These are phyloP conservation scores for Coniochaeta pulveracea DNA, from an alignment of 2,329 filamentous ascomycete species.

Conservation along the genomic window DNA sequence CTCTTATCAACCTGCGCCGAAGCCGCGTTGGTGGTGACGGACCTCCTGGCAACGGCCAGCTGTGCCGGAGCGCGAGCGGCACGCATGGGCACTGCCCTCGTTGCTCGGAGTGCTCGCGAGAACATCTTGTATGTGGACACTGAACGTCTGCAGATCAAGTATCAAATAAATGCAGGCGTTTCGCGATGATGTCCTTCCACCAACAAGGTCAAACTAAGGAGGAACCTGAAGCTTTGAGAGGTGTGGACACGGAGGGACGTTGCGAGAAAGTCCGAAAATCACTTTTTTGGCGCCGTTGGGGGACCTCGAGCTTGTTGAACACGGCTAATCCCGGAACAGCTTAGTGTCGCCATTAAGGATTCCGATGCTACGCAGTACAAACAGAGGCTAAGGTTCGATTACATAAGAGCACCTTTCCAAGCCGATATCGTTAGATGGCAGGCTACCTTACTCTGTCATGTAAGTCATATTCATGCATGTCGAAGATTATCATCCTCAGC, in stretches of 20 bases:
- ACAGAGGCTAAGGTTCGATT: too few relatives aligned
- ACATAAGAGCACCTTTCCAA: too few relatives aligned
- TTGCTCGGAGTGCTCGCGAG: slow-evolving; percentile 54
- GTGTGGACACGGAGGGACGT: slow-evolving; percentile 2
- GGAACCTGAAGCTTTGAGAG: slow-evolving; percentile 1
- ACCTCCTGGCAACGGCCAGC: slow-evolving; percentile 46
- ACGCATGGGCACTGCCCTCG: slow-evolving; percentile 50
- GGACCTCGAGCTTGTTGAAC: slow-evolving; percentile 15
- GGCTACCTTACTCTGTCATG: too few relatives aligned
- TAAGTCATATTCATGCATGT: too few relatives aligned
- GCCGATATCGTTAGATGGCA: too few relatives aligned
- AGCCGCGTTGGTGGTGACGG: slow-evolving; percentile 91
- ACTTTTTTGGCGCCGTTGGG: slow-evolving; percentile 18
- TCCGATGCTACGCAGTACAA: too few relatives aligned
- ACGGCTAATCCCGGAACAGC: not conserved
- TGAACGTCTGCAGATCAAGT: not conserved
- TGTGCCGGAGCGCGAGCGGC: slow-evolving; percentile 30
- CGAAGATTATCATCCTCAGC: too few relatives aligned
- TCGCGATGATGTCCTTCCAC: slow-evolving; percentile 4
- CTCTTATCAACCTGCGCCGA: slow-evolving; percentile 78
- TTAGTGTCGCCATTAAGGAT: too few relatives aligned
- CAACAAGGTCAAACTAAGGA: not conserved
- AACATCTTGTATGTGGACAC: slow-evolving; percentile 58
- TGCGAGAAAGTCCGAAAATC: slow-evolving; percentile 7
- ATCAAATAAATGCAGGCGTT: slow-evolving; percentile 4